Conservation (phyloP, 2,329 filamentous ascomycete genomes). For the Fusarium temperatum region DNA sequence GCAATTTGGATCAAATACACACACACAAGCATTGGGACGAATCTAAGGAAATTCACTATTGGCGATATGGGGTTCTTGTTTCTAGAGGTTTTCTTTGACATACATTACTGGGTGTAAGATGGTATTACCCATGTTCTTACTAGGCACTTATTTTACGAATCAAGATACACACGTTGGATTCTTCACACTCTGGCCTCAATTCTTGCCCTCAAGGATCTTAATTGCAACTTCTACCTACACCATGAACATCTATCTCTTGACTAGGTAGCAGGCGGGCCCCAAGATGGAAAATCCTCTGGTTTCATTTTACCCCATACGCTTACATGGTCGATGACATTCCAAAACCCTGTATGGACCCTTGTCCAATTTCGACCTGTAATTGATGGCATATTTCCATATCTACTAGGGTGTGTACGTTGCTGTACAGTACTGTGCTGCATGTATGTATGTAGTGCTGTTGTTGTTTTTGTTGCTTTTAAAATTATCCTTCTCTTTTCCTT, state of each 20-base stretch:
- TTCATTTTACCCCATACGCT: constrained; percentile 25
- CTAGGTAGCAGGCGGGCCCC: background rate
- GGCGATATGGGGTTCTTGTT: constrained; percentile 22
- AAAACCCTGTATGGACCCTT: constrained; percentile 13
- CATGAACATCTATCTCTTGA: background rate
- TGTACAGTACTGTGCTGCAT: background rate
- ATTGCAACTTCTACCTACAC: background rate
- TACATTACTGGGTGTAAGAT: background rate
- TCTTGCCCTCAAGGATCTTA: background rate
- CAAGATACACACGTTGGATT: constrained; percentile 19
- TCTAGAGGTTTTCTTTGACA: constrained; percentile 17
- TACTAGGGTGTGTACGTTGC: constrained; percentile 1
- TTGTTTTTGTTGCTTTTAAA: background rate
- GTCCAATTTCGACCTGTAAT: constrained; percentile 19
- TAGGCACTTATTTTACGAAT: constrained; percentile 9
- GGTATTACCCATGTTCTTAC: constrained; percentile 3
- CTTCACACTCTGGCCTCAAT: background rate
- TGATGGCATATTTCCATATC: background rate
- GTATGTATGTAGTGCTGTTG: background rate
- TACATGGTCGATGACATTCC: constrained; percentile 23
- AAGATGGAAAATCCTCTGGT: constrained; percentile 7
- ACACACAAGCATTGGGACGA: constrained; percentile 20
- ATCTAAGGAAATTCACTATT: constrained; percentile 4
- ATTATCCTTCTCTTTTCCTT: background rate
- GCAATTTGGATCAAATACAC: background rate